These are phyloP conservation scores for Phytophthora syringae DNA, from an alignment of 352 stramenopile genomes.

Conservation along the genomic window DNA sequence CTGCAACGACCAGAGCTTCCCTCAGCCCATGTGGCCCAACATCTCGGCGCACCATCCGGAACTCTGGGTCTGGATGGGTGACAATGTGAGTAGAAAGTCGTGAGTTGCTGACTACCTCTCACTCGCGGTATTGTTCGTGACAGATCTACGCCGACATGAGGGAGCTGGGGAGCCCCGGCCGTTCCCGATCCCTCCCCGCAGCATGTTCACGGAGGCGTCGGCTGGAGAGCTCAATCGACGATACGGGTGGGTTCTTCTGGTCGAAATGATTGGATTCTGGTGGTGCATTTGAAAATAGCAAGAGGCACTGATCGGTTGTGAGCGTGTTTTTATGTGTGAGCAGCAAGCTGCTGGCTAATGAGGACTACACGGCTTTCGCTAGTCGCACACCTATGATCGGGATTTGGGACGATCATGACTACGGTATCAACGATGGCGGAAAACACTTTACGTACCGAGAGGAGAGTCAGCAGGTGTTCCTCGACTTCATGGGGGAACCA, in stretches of 20 bases:
- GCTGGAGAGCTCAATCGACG: constrained; percentile 54
- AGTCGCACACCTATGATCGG: constrained; percentile 76
- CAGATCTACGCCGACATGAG: constrained; percentile 85
- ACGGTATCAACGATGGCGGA: constrained; percentile 90
- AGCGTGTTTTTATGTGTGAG: background rate
- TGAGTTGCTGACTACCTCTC: background rate
- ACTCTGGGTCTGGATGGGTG: constrained; percentile 89
- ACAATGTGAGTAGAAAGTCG: constrained; percentile 61
- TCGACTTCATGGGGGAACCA: constrained; percentile 87
- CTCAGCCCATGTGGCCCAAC: constrained; percentile 75
- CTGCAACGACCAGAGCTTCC: constrained; percentile 89
- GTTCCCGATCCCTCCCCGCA: constrained; percentile 45
- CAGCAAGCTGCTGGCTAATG: constrained; percentile 69
- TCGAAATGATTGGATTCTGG: background rate
- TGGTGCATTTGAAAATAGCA: background rate
- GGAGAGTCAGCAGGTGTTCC: constrained; percentile 85
- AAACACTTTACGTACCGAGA: constrained; percentile 77
- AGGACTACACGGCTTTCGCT: constrained; percentile 71
- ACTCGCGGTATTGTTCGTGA: background rate
- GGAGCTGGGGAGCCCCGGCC: constrained; percentile 54
- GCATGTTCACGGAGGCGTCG: constrained; percentile 69
- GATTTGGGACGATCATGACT: constrained; percentile 93
- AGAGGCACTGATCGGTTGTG: background rate
- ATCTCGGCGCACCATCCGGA: constrained; percentile 71
- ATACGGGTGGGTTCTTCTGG: constrained; percentile 56